Base-by-base conservation (phyloP, 495 filamentous ascomycete genomes). In the Chaetomidium leptoderma region DNA sequence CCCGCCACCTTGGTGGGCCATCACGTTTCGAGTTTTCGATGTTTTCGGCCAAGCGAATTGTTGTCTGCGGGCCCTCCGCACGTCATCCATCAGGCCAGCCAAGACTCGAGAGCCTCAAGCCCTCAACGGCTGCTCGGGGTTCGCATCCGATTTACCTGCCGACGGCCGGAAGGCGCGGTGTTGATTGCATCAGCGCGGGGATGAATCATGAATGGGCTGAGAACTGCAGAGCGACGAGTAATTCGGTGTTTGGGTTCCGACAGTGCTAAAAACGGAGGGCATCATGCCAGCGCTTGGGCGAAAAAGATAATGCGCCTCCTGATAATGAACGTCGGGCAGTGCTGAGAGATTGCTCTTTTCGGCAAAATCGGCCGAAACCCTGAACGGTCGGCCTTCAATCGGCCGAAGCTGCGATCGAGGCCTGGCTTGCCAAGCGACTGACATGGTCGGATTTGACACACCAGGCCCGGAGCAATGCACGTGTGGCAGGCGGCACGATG, bases 1-100 rank as follows among this genome's bases (percentile, higher is more conserved):
- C 14, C 47, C 56, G 56, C 56, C 56, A 58, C 56, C 21, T 17
- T 11, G 47, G 56, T 58, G 56, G 56, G 33, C 56, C 56, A 11
- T 45, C 33, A 2, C 8, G 56, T 58, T 58, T 58, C 56, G 56
- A n/a, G 3, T 44, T 45, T 58, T 45, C 10, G 37, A 21, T 2
- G 17, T 35, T 46, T 51, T 30, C 11, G 21, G 6, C 45, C 33
- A 43, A 43, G 36, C 27, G 35, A 10, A 40, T 27, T 14, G 26
- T 8, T 21, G 35, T 44, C 36, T 10, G 54, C 46, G 54, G 54
- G 46, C 53, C 30, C 39, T n/a, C 21, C 21, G 30, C 19, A 57
- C 54, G 54, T 57, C 54, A 57, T 57, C 17, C 21, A n/a, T 26
- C 26, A 27, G 50, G 24, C 36, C 21, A 42, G 50, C 36, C 37